Percentiles rank a stretch among this genome's conserved stretches.
phyloP scores from a whole-genome alignment of 768 basidiomycete genomes.

The Roridomyces roridus region DNA sequence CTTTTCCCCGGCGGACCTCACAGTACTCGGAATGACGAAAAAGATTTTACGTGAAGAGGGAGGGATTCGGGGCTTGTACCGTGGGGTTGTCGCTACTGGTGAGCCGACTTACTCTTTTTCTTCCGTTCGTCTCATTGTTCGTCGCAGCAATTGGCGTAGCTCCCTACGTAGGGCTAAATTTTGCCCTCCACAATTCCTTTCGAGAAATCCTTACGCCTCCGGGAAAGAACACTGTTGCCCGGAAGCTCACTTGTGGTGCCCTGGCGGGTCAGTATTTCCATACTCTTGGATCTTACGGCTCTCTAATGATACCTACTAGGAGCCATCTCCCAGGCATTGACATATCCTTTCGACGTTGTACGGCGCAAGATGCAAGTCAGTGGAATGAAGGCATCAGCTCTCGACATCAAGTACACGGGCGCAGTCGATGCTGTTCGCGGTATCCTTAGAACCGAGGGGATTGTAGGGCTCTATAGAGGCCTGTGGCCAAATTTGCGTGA shows the following conservation, averaged over 20 bases:
- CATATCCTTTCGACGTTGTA: slow-evolving; percentile 95
- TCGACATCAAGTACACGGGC: slow-evolving; percentile 75
- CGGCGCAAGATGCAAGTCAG: slow-evolving; percentile 96
- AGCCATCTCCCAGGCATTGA: slow-evolving; percentile 92
- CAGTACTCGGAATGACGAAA: slow-evolving; percentile 87
- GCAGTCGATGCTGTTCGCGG: slow-evolving; percentile 78
- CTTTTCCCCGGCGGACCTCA: slow-evolving; percentile 52
- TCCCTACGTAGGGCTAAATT: slow-evolving; percentile 90
- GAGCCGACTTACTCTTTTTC: too few species aligned
- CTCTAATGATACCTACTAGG: slow-evolving; percentile 45
- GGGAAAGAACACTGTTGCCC: slow-evolving; percentile 66
- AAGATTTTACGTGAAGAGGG: slow-evolving; percentile 94
- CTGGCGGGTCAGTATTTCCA: slow-evolving; percentile 65
- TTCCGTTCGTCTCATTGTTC: too few species aligned
- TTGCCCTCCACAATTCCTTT: slow-evolving; percentile 90
- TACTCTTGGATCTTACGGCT: not conserved
- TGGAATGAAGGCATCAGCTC: slow-evolving; percentile 68
- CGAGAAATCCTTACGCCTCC: slow-evolving; percentile 82
- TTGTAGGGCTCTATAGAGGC: slow-evolving; percentile 81
- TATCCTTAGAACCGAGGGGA: slow-evolving; percentile 77
- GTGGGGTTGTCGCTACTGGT: slow-evolving; percentile 85
- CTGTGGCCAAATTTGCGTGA: slow-evolving; percentile 88
- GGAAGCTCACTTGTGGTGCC: slow-evolving; percentile 87
- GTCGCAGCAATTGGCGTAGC: slow-evolving; percentile 91
- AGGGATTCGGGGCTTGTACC: slow-evolving; percentile 84